These are phyloP conservation scores for Litsea cubeba DNA, from an alignment of 164 flowering plant species.

Conservation along the genomic window DNA sequence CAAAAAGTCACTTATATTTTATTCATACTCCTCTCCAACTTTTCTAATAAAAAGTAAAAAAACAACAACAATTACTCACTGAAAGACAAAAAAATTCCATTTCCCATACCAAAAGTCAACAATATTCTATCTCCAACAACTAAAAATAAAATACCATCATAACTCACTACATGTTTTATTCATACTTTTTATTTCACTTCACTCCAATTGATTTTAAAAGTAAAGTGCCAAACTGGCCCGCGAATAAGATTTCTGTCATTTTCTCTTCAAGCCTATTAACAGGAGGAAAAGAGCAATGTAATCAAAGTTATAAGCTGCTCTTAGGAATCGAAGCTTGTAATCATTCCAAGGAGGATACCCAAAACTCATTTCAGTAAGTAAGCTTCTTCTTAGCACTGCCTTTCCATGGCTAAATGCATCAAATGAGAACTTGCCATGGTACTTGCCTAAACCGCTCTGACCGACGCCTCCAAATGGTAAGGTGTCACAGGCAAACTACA, in stretches of 20 bases:
- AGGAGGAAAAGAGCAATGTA: slow-evolving; percentile 47
- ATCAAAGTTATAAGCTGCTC: slow-evolving; percentile 41
- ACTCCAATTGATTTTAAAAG: too few relatives aligned
- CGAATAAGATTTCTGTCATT: neutral
- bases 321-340: slow-evolving; percentile 49
- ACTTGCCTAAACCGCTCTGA: slow-evolving; percentile 77
- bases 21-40: too few relatives aligned
- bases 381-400: slow-evolving; percentile 52
- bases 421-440: slow-evolving; percentile 90
- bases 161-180: too few relatives aligned
- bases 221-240: too few relatives aligned
- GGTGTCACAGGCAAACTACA: slow-evolving; percentile 61
- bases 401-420: slow-evolving; percentile 89
- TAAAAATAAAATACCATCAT: too few relatives aligned
- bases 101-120: too few relatives aligned
- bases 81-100: too few relatives aligned
- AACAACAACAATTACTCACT: too few relatives aligned
- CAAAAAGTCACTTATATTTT: too few relatives aligned
- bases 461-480: slow-evolving; percentile 94
- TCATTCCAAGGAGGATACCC: slow-evolving; percentile 87
- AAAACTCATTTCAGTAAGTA: slow-evolving; percentile 43
- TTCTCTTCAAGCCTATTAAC: slow-evolving; percentile 45
- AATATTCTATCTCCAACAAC: too few relatives aligned
- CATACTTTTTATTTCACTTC: too few relatives aligned
- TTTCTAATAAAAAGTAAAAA: too few relatives aligned